phyloP scores from a whole-genome alignment of 768 basidiomycete genomes.

The Trametes gibbosa region DNA sequence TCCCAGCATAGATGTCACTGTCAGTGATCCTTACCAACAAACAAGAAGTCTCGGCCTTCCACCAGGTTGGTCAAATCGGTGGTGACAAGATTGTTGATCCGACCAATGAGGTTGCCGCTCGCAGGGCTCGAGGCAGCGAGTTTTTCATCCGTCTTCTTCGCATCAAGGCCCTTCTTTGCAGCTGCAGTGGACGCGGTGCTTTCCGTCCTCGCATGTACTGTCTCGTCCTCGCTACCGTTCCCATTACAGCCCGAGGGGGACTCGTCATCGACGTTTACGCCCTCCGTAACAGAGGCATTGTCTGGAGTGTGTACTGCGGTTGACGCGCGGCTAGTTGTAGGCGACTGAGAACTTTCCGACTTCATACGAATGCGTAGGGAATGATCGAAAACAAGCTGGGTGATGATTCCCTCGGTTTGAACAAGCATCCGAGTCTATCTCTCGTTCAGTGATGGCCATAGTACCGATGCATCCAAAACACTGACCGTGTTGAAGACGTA shows the following conservation, averaged over 20 bases:
- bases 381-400: slow-evolving; percentile 56
- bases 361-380: slow-evolving; percentile 52
- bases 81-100: slow-evolving; percentile 75
- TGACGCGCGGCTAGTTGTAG: slow-evolving; percentile 21
- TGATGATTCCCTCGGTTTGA: slow-evolving; percentile 44
- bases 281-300: slow-evolving; percentile 21
- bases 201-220: slow-evolving; percentile 13
- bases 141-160: slow-evolving; percentile 9
- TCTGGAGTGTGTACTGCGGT: slow-evolving; percentile 29
- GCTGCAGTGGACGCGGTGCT: slow-evolving; percentile 4
- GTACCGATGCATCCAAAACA: neutral
- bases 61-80: slow-evolving; percentile 47
- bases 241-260: neutral
- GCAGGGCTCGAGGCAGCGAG: neutral
- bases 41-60: slow-evolving; percentile 29
- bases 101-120: slow-evolving; percentile 57
- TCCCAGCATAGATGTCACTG: neutral
- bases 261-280: neutral
- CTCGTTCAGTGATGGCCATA: neutral
- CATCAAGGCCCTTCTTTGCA: slow-evolving; percentile 6
- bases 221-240: slow-evolving; percentile 17
- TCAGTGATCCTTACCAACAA: slow-evolving; percentile 4
- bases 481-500: slow-evolving; percentile 40
- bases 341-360: slow-evolving; percentile 25
- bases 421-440: slow-evolving; percentile 36